These are phyloP conservation scores for Vigna trinervia DNA, from an alignment of 306 rosid species.

Conservation along the genomic window DNA sequence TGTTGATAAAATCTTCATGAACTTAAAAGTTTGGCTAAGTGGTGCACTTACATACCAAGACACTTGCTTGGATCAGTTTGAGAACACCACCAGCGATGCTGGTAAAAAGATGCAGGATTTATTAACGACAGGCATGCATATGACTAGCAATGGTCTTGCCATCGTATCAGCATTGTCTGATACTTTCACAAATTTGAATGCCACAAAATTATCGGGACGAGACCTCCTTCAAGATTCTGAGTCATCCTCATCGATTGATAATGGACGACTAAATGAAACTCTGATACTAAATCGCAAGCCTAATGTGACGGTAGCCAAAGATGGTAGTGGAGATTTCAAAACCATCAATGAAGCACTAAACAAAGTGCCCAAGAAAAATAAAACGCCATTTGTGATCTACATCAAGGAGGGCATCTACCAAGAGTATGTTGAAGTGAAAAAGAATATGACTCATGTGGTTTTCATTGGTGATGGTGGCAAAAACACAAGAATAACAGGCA, in stretches of 20 bases:
- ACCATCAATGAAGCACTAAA: slow-evolving; percentile 61
- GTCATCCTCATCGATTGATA: not conserved
- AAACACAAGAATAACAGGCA: slow-evolving; percentile 64
- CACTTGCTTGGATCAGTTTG: slow-evolving; percentile 62
- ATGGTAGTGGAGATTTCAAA: slow-evolving; percentile 63
- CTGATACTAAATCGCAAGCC: slow-evolving; percentile 34
- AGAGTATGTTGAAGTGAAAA: slow-evolving; percentile 54
- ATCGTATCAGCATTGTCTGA: not conserved
- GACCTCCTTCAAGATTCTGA: not conserved
- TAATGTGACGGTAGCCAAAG: slow-evolving; percentile 60
- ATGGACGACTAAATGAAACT: not conserved
- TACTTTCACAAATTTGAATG: not conserved
- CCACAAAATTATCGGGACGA: not conserved
- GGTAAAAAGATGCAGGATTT: not conserved
- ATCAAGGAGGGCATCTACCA: slow-evolving; percentile 66
- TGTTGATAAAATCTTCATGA: not conserved
- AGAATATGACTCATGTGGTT: slow-evolving; percentile 53
- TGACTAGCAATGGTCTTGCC: not conserved
- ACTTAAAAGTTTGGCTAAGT: not conserved
- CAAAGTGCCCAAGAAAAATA: slow-evolving; percentile 49
- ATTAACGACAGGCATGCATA: not conserved
- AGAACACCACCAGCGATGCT: not conserved
- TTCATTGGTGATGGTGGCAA: slow-evolving; percentile 69
- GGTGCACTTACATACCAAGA: slow-evolving; percentile 32
- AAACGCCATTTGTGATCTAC: slow-evolving; percentile 55